Conservation (phyloP, 352 stramenopile species). For the Pythium utonaiense region DNA sequence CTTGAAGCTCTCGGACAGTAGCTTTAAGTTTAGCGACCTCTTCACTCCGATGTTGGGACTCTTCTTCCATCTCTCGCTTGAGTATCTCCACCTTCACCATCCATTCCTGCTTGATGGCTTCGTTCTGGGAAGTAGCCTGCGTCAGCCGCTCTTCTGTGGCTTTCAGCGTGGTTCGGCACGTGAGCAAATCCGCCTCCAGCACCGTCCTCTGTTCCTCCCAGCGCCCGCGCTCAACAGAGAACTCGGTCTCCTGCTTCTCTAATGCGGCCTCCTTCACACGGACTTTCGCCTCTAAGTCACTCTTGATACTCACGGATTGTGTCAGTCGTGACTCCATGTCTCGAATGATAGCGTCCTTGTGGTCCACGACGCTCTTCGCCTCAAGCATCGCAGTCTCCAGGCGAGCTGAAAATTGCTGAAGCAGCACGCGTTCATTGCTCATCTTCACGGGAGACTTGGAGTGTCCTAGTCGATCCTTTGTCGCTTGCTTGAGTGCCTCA, state of each 20-base stretch:
- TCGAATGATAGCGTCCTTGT: conserved; percentile 58
- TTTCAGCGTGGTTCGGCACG: neutral
- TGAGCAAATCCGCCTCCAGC: neutral
- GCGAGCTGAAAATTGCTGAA: conserved; percentile 52
- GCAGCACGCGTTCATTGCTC: conserved; percentile 32
- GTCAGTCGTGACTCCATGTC: conserved; percentile 41
- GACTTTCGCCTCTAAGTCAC: conserved; percentile 4
- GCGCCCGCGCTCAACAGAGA: neutral
- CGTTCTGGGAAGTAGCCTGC: neutral
- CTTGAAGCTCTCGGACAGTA: neutral
- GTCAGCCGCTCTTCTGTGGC: neutral
- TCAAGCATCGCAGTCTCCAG: conserved; percentile 64
- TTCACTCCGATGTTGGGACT: neutral
- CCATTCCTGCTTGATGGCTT: neutral
- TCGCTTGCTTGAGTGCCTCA: conserved; percentile 28
- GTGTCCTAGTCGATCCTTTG: neutral
- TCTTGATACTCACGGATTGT: conserved; percentile 25
- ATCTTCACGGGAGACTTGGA: conserved; percentile 11
- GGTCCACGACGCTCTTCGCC: conserved; percentile 63
- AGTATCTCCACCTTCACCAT: neutral
- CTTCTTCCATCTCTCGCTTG: neutral
- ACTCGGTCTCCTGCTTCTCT: conserved; percentile 8
- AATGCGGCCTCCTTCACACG: conserved; percentile 18
- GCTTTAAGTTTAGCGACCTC: neutral
- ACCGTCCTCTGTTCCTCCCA: neutral